Percentiles rank a stretch among this genome's conserved stretches.
These are phyloP conservation scores for Drosera spatulata DNA, from an alignment of 179 eudicot species.

Conservation along the genomic window DNA sequence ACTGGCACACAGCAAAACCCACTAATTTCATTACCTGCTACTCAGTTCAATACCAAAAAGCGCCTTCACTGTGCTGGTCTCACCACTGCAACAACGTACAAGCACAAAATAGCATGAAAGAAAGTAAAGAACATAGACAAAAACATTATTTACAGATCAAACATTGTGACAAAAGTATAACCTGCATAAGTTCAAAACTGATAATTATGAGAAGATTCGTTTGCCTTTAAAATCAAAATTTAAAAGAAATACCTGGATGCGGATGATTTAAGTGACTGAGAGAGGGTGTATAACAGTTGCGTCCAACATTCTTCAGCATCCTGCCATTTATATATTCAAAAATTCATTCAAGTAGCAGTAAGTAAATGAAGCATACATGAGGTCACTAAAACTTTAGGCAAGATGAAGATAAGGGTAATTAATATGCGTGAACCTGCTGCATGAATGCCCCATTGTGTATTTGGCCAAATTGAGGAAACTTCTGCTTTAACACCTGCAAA, in stretches of 20 bases:
- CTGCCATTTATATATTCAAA: slow-evolving; percentile 19
- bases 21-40: too few relatives aligned
- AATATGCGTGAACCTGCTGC: slow-evolving; percentile 66
- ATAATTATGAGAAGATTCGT: too few relatives aligned
- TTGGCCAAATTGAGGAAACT: slow-evolving; percentile 96
- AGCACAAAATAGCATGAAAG: too few relatives aligned
- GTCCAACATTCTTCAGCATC: slow-evolving; percentile 99
- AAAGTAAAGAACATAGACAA: too few relatives aligned
- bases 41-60: too few relatives aligned
- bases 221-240: too few relatives aligned
- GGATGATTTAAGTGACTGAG: slow-evolving; percentile 60
- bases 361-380: slow-evolving; percentile 3
- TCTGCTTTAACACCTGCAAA: slow-evolving; percentile 66
- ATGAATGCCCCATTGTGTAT: slow-evolving; percentile 81
- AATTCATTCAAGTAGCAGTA: slow-evolving; percentile 1
- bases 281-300: slow-evolving; percentile 71
- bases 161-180: too few relatives aligned
- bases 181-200: too few relatives aligned
- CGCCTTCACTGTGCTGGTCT: too few relatives aligned
- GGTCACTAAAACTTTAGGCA: neutral
- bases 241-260: slow-evolving; percentile 39
- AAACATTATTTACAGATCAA: too few relatives aligned
- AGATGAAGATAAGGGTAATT: neutral
- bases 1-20: too few relatives aligned
- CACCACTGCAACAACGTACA: too few relatives aligned